These are phyloP conservation scores for Backusella macrospora DNA, from an alignment of 192 early-diverging fungal genomes.

Conservation along the genomic window DNA sequence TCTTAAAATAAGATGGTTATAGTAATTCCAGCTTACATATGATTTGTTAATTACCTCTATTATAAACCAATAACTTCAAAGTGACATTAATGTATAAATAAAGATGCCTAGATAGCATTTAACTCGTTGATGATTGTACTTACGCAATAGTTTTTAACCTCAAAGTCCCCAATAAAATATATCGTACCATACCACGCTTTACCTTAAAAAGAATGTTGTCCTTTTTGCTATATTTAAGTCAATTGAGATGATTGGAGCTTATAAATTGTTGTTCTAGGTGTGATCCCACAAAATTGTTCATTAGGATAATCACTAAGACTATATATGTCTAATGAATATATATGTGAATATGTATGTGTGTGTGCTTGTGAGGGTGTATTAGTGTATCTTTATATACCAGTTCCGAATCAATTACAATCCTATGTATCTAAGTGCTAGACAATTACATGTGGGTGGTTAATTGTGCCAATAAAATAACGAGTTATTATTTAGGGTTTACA, in stretches of 20 bases:
- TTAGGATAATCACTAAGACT: too few relatives aligned
- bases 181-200: not conserved
- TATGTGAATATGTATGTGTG: too few relatives aligned
- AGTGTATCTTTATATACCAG: too few relatives aligned
- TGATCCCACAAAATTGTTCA: not conserved
- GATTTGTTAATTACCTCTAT: not conserved
- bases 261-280: not conserved
- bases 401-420: too few relatives aligned
- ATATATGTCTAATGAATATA: too few relatives aligned
- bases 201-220: slow-evolving; percentile 6
- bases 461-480: too few relatives aligned
- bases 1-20: not conserved
- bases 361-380: too few relatives aligned
- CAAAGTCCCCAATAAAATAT: not conserved
- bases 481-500: too few relatives aligned
- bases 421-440: too few relatives aligned
- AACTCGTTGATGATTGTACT: not conserved
- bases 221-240: not conserved
- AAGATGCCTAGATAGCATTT: not conserved
- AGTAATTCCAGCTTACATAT: too few relatives aligned
- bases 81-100: not conserved
- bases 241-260: not conserved
- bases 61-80: not conserved
- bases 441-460: too few relatives aligned
- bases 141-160: not conserved